A percentile compares a stretch with the other conserved stretches of the same genome.
Evolutionary conservation across 163 green algal species (phyloP).

Genomic region (Smithsoniella earleae): DNA sequence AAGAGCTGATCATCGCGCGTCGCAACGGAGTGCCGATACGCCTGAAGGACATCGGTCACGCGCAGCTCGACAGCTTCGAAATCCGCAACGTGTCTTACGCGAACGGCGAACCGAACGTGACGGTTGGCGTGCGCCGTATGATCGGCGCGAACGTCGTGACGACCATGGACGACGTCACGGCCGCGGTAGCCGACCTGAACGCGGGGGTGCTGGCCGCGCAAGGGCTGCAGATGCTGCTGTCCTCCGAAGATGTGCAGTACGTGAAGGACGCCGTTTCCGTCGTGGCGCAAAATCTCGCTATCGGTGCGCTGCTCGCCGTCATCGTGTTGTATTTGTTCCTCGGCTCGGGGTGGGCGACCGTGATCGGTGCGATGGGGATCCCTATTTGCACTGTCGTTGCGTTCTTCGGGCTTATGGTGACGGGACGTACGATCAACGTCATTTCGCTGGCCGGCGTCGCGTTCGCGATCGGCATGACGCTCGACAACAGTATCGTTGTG

Average conservation of each 20-base stretch:
- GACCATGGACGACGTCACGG: neutral
- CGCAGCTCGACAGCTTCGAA: neutral
- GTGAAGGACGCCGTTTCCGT: neutral
- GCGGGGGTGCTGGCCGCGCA: neutral
- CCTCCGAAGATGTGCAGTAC: neutral
- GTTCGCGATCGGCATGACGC: neutral
- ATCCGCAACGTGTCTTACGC: no score
- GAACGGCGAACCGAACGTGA: neutral
- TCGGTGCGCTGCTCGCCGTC: neutral
- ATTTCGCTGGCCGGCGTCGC: neutral
- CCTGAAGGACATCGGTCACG: neutral
- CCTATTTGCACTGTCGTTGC: neutral
- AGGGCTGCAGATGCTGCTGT: neutral
- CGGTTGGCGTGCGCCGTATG: neutral
- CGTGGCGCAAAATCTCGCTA: neutral
- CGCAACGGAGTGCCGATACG: neutral
- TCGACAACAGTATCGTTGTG: neutral
- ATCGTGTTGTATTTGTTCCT: neutral
- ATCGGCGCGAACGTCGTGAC: neutral
- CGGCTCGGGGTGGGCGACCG: neutral
- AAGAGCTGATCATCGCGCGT: no score
- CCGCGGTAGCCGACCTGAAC: neutral
- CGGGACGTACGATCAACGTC: neutral
- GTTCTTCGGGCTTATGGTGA: neutral
- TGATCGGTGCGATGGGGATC: neutral